These are phyloP conservation scores for Sporothrix inflata DNA, from an alignment of 2,329 filamentous ascomycete genomes.

Conservation along the genomic window DNA sequence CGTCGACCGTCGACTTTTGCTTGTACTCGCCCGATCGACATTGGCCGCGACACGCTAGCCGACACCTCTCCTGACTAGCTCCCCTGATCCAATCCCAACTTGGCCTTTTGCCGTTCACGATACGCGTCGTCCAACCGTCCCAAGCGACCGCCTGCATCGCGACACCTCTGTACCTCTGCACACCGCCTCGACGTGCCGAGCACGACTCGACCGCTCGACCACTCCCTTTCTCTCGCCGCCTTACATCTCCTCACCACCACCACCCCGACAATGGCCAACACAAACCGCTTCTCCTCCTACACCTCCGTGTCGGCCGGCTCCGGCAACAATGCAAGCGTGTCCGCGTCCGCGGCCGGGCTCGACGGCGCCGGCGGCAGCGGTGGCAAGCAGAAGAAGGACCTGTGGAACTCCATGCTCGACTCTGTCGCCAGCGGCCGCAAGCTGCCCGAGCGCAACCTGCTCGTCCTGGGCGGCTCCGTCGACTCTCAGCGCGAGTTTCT, in stretches of 20 bases:
- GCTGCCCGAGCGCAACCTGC: slow-evolving; percentile 86
- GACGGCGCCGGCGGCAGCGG: slow-evolving; percentile 44
- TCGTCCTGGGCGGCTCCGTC: slow-evolving; percentile 81
- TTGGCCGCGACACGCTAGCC: slow-evolving; percentile 13
- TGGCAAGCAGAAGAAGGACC: slow-evolving; percentile 75
- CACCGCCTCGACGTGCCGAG: slow-evolving; percentile 6
- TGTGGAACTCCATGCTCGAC: slow-evolving; percentile 94
- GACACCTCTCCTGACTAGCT: slow-evolving; percentile 15
- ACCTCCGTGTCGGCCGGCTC: slow-evolving; percentile 58
- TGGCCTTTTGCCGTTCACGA: neutral
- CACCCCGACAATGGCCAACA: slow-evolving; percentile 53
- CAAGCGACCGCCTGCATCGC: neutral
- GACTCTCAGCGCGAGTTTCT: slow-evolving; percentile 85
- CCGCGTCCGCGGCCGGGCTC: slow-evolving; percentile 2
- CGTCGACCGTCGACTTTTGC: neutral
- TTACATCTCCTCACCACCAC: neutral
- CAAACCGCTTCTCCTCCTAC: slow-evolving; percentile 62
- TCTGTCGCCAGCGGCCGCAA: slow-evolving; percentile 87
- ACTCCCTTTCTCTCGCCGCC: neutral
- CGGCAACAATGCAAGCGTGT: slow-evolving; percentile 54
- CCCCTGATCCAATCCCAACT: slow-evolving; percentile 1
- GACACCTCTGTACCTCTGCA: neutral
- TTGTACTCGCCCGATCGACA: neutral
- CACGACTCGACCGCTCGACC: neutral
- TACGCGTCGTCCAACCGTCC: neutral